Evolutionary conservation across 495 filamentous ascomycete species (phyloP).

Genomic region (Parathielavia hyrcaniae): DNA sequence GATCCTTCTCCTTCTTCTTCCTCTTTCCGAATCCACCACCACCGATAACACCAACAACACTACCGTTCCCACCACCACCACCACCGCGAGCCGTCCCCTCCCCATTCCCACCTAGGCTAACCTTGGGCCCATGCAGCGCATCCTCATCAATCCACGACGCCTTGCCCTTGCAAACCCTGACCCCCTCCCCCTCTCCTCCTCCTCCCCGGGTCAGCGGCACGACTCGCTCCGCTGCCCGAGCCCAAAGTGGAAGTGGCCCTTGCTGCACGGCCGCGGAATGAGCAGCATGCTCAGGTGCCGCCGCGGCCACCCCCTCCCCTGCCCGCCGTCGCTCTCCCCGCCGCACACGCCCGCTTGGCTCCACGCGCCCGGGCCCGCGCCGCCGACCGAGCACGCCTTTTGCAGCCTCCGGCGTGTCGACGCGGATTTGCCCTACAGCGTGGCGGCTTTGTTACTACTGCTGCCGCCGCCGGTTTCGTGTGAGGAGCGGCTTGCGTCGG

Average conservation of each 20-base stretch:
- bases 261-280: constrained; percentile 3
- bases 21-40: too few relatives aligned
- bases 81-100: neutral
- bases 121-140: constrained; percentile 37
- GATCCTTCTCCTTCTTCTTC: constrained; percentile 13
- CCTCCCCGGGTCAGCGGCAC: constrained; percentile 9
- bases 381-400: constrained; percentile 7
- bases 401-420: constrained; percentile 5
- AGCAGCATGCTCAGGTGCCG: constrained; percentile 1
- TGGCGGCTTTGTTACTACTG: neutral
- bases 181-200: neutral
- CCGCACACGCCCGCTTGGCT: neutral
- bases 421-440: neutral
- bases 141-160: constrained; percentile 41
- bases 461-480: neutral
- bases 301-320: constrained; percentile 2
- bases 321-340: neutral
- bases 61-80: neutral
- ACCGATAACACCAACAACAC: too few relatives aligned
- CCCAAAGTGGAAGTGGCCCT: constrained; percentile 10
- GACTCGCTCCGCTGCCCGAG: neutral
- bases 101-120: constrained; percentile 22
- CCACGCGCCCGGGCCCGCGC: neutral
- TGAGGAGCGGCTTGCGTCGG: neutral
- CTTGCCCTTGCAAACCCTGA: constrained; percentile 15